These are phyloP conservation scores for Solanum pennellii DNA, from an alignment of 257 asterid genomes.

Conservation along the genomic window DNA sequence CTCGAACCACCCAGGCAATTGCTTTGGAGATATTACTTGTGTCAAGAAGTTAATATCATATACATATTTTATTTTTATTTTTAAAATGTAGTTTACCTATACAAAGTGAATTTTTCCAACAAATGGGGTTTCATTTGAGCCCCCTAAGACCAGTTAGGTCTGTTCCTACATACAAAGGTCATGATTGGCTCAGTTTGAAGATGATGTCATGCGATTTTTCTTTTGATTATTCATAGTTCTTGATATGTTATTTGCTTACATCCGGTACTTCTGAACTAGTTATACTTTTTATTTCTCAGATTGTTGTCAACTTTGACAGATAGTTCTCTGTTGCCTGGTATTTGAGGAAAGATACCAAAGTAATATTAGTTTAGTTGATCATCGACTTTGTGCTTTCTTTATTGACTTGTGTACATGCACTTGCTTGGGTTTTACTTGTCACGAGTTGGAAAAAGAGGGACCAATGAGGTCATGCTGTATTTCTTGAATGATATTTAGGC, in stretches of 20 bases:
- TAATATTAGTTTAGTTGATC: neutral
- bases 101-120: neutral
- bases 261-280: too few relatives aligned
- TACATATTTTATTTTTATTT: neutral
- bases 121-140: neutral
- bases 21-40: neutral
- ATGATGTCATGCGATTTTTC: neutral
- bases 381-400: neutral
- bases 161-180: neutral
- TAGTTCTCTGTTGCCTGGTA: neutral
- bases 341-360: neutral
- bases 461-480: neutral
- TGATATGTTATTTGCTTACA: neutral
- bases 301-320: neutral
- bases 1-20: neutral
- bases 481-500: neutral
- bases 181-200: neutral
- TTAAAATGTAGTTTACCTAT: neutral
- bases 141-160: neutral
- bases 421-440: neutral
- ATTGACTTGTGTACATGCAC: neutral
- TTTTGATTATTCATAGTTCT: neutral
- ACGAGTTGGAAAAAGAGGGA: neutral
- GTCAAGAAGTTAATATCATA: neutral
- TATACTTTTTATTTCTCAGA: too few relatives aligned